Conservation (phyloP, 345 rosid species). For the Triadica sebifera region DNA sequence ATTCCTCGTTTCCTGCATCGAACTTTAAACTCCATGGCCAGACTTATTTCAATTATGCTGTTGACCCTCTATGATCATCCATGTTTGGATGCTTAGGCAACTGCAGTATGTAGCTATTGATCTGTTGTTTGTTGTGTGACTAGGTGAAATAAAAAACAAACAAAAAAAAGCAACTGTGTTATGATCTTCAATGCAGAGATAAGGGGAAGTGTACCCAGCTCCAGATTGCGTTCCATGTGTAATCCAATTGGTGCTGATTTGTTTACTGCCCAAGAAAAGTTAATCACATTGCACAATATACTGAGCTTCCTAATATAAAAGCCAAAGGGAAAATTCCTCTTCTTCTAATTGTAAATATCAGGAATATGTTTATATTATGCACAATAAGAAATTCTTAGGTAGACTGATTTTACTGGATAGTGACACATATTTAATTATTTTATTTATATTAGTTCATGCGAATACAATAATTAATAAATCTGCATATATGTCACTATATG, state of each 20-base stretch:
- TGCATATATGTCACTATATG: too few relatives aligned
- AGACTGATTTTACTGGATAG: too few relatives aligned
- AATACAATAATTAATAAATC: too few relatives aligned
- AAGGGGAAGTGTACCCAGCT: slow-evolving; percentile 72
- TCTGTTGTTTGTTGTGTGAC: slow-evolving; percentile 7
- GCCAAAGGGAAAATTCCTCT: slow-evolving; percentile 63
- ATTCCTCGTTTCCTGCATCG: slow-evolving; percentile 59
- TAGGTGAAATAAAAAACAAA: too few relatives aligned
- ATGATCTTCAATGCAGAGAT: slow-evolving; percentile 53
- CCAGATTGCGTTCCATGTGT: slow-evolving; percentile 56
- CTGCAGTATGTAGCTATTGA: neutral
- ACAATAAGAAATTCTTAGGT: too few relatives aligned
- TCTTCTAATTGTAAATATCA: slow-evolving; percentile 91
- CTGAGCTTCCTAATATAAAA: slow-evolving; percentile 76
- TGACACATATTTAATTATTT: too few relatives aligned
- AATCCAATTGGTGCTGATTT: slow-evolving; percentile 77
- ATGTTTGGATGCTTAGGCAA: slow-evolving; percentile 1
- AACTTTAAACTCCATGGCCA: slow-evolving; percentile 63
- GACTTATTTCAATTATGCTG: slow-evolving; percentile 62
- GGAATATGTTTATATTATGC: slow-evolving; percentile 43
- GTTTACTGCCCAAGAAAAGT: slow-evolving; percentile 73
- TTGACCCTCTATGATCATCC: slow-evolving; percentile 3
- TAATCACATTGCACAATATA: slow-evolving; percentile 85
- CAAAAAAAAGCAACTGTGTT: slow-evolving; percentile 2
- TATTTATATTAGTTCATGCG: too few relatives aligned